Evolutionary conservation across 768 basidiomycete species (phyloP), one percentile per base, ranked within the genome.

Genomic region (Mrakia frigida): DNA sequence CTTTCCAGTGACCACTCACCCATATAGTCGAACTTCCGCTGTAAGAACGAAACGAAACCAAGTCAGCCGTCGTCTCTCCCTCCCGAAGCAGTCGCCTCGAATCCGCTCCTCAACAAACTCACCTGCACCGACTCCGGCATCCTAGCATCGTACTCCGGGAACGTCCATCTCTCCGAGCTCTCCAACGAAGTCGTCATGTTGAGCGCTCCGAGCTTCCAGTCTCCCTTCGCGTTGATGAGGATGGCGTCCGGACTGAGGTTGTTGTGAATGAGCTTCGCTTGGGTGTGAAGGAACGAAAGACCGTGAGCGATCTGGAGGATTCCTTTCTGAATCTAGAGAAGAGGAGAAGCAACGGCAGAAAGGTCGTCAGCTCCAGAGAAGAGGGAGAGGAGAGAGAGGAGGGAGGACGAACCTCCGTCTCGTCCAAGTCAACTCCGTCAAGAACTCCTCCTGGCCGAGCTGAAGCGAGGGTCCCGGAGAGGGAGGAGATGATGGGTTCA

Each of bases 21-120:
- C 83, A 97, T 92, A 81, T 94, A 98, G 83, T 99, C 95, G 79
- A 95, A 93, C 41, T 93, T 92, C 65, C 93, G 89, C 83, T 98
- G 95, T 7, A 92, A 92, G 23, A 88, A 82, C 21, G 46, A 53
- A 50, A n/a, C 23, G 28, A 1, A 33, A 53, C 14, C 9, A 46
- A 69, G 43, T 23, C 63, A 39, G 31, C 63, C 43, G 69, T 50
- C 14, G 28, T 28, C 70, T n/a, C 33, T 46, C 14, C 13, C 41
- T 33, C 43, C 43, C 0, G n/a, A n/a, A n/a, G n/a, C n/a, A n/a
- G n/a, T n/a, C n/a, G n/a, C n/a, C n/a, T n/a, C n/a, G n/a, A n/a
- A n/a, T n/a, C n/a, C n/a, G n/a, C n/a, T n/a, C n/a, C n/a, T n/a
- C n/a, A n/a, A n/a, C n/a, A n/a, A n/a, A 74, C 61, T 39, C 25